Evolutionary conservation across 2,329 filamentous ascomycete genomes (phyloP).

Genomic region (Rachicladosporium sp.): DNA sequence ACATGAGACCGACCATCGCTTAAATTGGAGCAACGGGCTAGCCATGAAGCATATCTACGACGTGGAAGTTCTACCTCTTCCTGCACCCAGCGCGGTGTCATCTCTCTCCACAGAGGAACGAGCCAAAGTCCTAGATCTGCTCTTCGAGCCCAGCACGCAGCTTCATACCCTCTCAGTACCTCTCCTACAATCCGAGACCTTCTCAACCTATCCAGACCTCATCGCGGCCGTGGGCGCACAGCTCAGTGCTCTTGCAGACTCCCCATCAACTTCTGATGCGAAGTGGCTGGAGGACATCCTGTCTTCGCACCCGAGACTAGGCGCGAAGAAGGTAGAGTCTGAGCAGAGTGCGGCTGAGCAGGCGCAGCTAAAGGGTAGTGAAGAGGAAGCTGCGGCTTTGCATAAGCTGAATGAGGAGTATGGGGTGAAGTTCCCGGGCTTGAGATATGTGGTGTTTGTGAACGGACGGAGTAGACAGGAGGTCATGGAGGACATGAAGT

Average conservation of each 20-base stretch:
- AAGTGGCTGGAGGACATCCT: slow-evolving; percentile 58
- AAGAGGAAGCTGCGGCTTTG: slow-evolving; percentile 46
- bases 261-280: slow-evolving; percentile 38
- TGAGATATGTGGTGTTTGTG: slow-evolving; percentile 87
- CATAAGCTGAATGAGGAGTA: slow-evolving; percentile 61
- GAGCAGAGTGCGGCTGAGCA: slow-evolving; percentile 73
- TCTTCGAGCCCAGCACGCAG: slow-evolving; percentile 71
- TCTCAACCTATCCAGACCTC: slow-evolving; percentile 56
- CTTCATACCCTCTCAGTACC: slow-evolving; percentile 63
- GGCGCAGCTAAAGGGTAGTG: slow-evolving; percentile 50
- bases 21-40: too few relatives aligned
- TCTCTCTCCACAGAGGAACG: slow-evolving; percentile 44
- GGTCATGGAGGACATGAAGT: slow-evolving; percentile 73
- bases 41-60: too few relatives aligned
- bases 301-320: slow-evolving; percentile 70
- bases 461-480: slow-evolving; percentile 61
- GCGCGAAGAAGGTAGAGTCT: slow-evolving; percentile 70
- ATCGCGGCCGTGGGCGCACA: slow-evolving; percentile 54
- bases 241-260: slow-evolving; percentile 48
- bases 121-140: slow-evolving; percentile 53
- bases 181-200: slow-evolving; percentile 47
- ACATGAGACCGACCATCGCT: too few relatives aligned
- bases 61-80: slow-evolving; percentile 32
- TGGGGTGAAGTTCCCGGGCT: slow-evolving; percentile 65
- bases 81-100: slow-evolving; percentile 44